Evolutionary conservation across 129 eudicot genomes (phyloP), one percentile per base, ranked within the genome.

Genomic region (Artemisia annua): DNA sequence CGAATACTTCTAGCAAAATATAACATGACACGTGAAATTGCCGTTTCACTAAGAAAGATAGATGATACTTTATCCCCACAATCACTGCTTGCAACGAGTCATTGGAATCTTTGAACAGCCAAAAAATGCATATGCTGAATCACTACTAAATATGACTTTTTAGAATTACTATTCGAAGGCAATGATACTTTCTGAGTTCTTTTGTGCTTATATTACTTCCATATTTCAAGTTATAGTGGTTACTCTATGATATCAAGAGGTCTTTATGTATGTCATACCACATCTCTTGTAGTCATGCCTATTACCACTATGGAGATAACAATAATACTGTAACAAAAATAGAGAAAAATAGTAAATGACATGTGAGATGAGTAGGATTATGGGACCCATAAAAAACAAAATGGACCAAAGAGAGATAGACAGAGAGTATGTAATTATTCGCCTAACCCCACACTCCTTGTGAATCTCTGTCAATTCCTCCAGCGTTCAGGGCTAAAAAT

Each of bases 371-470:
- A 69, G 66, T 59, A 20, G 22, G 53, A 63, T 46, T 5, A 16
- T 53, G 60, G 77, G 82, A 72, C 72, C 82, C 43, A 54, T 59
- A 69, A 51, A 11, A 62, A 18, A n/a, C 14, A 61, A 69, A 50
- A 77, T 62, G 76, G 44, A 78, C 82, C 82, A 78, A 61, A 24
- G 82, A 70, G 82, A 71, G 65, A 62, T 28, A 53, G 82, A 55
- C 82, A 78, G 77, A 78, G 82, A 43, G 71, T 3, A 26, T 63
- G 77, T 71, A 53, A 72, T 53, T 48, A 22, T 63, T 52, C 19
- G 52, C 16, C 4, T 48, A 60, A 49, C 69, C 81, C 75, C 72
- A 43, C 82, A 78, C 71, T 63, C 16, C 56, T 63, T 63, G 70
- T 52, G 77, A 63, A 70, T 78, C 67, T 70, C 72, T 70, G 76